A percentile compares a stretch with the other conserved stretches of the same genome.
Evolutionary conservation across 306 rosid species (phyloP).

Genomic region (Dalbergia cultrata): DNA sequence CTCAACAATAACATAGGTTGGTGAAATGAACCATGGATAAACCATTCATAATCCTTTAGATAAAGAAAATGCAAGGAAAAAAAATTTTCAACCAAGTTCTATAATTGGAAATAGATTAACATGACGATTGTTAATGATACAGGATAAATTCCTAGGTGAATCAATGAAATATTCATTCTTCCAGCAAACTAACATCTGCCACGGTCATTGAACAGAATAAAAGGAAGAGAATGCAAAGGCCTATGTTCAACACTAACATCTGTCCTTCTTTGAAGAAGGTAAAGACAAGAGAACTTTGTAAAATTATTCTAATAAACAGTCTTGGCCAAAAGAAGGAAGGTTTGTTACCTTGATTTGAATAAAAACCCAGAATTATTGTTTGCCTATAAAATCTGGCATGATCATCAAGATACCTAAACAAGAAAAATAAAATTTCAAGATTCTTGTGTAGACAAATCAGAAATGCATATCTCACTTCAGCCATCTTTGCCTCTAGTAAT

Average conservation of each 20-base stretch:
- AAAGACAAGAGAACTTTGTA: conserved; percentile 25
- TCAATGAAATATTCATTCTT: conserved; percentile 12
- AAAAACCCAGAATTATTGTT: conserved; percentile 73
- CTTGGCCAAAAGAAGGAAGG: conserved; percentile 23
- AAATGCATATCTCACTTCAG: conserved; percentile 4
- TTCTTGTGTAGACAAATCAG: conserved; percentile 7
- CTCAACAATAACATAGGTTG: background rate
- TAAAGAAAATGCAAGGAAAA: conserved; percentile 1
- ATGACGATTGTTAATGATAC: conserved; percentile 20
- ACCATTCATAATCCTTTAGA: conserved; percentile 36
- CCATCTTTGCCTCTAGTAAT: conserved; percentile 16
- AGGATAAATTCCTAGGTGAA: conserved; percentile 14
- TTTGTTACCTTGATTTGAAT: conserved; percentile 76
- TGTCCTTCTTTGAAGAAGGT: conserved; percentile 19
- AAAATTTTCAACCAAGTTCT: conserved; percentile 19
- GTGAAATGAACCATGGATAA: conserved; percentile 36
- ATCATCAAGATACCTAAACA: conserved; percentile 79
- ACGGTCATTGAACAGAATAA: conserved; percentile 25
- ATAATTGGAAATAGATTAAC: conserved; percentile 34
- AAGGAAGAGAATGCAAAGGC: conserved; percentile 15
- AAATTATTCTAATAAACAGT: conserved; percentile 3
- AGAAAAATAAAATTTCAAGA: conserved; percentile 42
- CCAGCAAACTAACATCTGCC: conserved; percentile 39
- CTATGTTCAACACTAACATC: conserved; percentile 1
- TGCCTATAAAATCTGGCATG: conserved; percentile 84